Conservation (phyloP, 768 basidiomycete species). For the Piloderma croceum region DNA sequence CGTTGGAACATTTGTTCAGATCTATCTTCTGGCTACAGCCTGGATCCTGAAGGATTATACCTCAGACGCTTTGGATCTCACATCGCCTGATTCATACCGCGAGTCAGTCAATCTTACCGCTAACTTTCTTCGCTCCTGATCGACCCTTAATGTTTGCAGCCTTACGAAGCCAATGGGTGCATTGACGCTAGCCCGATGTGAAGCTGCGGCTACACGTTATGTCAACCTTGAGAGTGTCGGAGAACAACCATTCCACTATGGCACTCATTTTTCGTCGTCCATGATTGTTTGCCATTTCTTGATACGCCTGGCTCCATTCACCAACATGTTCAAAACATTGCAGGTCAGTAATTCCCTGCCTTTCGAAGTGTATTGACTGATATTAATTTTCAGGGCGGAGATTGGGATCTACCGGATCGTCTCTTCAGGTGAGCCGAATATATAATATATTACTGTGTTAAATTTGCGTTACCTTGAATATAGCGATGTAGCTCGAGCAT, state of each 20-base stretch:
- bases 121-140: not conserved
- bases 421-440: constrained; percentile 69
- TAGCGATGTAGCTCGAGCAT: constrained; percentile 76
- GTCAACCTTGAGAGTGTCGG: constrained; percentile 68
- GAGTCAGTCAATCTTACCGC: constrained; percentile 46
- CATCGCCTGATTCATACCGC: constrained; percentile 55
- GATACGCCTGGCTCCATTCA: constrained; percentile 85
- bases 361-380: not conserved
- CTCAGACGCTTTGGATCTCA: constrained; percentile 62
- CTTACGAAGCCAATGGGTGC: constrained; percentile 89
- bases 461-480: too few species aligned
- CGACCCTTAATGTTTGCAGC: constrained; percentile 36
- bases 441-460: too few species aligned
- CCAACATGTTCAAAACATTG: constrained; percentile 91
- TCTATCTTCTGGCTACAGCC: constrained; percentile 38
- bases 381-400: constrained; percentile 62
- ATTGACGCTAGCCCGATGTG: constrained; percentile 63
- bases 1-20: not conserved
- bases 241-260: constrained; percentile 88
- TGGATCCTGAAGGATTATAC: constrained; percentile 88
- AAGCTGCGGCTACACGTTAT: constrained; percentile 74
- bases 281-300: constrained; percentile 97
- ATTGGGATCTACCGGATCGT: constrained; percentile 90
- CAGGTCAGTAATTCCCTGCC: constrained; percentile 35
- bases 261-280: constrained; percentile 93